Base-by-base conservation (phyloP, 352 stramenopile species). In the Phytopythium aichiense region DNA sequence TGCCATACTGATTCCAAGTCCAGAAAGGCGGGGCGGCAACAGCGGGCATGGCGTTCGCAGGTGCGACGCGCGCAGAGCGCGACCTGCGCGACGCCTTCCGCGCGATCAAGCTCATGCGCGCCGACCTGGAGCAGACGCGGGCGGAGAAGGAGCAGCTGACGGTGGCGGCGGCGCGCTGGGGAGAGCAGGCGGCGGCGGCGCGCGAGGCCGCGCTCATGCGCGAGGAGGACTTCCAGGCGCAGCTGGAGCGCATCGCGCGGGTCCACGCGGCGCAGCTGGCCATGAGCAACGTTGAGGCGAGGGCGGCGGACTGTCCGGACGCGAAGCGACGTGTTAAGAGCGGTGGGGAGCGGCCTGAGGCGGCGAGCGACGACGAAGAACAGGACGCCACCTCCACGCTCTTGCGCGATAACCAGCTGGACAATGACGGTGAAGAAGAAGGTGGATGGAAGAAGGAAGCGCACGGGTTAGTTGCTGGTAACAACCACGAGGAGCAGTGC, bases 71-170 rank as follows among this genome's bases (percentile, higher is more conserved):
- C 22, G 46, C 46, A 69, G 76, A 86, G 12, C 79, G 79, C 61
- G 74, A 87, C 46, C 64, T 86, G n/a, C 73, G 72, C 42, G 74
- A 86, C 52, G 76, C 73, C 3, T 81, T 76, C 55, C 65, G 67
- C n/a, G 72, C 76, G 23, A 66, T 83, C 13, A 73, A 71, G 65
- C 69, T 86, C 52, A 60, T 86, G 45, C 76, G 69, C 30, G 66
- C 67, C 0, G 72, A 86, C 43, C 61, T 83, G 58, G 65, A 72
- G 35, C 71, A 70, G 66, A 72, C 66, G 23, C 64, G 70, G 16
- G 65, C 66, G 0, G 67, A 74, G 45, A 79, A 83, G 23, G 74
- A 63, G 35, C 25, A 63, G 30, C 59, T 86, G 33, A 65, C 73
- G 51, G 31, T 35, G 28, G 71, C 50, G 25, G 67, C 11, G 46